Conservation (phyloP, 805 yeast species). For the Candida morakotiae region DNA sequence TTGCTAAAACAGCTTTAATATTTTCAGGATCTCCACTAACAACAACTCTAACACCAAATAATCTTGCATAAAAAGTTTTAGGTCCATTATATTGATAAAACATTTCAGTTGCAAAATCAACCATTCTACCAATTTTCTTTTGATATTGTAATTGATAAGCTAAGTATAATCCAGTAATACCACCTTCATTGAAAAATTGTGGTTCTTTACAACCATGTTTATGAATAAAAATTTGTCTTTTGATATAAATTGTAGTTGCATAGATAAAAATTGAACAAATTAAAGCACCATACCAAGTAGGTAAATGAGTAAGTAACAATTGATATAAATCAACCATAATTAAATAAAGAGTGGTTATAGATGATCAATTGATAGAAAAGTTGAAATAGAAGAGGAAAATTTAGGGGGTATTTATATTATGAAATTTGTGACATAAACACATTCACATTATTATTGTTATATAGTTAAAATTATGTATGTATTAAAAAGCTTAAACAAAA, state of each 20-base stretch:
- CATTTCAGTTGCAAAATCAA: conserved; percentile 5
- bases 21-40: conserved; percentile 38
- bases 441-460: too few species aligned
- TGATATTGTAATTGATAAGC: conserved; percentile 6
- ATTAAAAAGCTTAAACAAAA: too few species aligned
- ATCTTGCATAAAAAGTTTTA: conserved; percentile 10
- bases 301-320: neutral
- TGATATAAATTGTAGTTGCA: neutral
- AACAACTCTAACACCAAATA: conserved; percentile 18
- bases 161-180: conserved; percentile 4
- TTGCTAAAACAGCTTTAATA: conserved; percentile 38
- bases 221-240: conserved; percentile 2
- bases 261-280: neutral
- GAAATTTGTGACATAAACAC: too few species aligned
- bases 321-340: too few species aligned
- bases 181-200: conserved; percentile 3
- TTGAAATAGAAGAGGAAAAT: too few species aligned
- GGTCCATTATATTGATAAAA: neutral
- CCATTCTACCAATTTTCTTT: conserved; percentile 4
- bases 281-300: conserved; percentile 7
- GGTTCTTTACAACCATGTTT: conserved; percentile 8
- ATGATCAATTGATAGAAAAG: too few species aligned
- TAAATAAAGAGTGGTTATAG: too few species aligned
- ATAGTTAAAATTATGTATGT: too few species aligned
- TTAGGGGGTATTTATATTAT: too few species aligned